Evolutionary conservation across 768 basidiomycete genomes (phyloP).

Genomic region (Multifurca ochricompacta): DNA sequence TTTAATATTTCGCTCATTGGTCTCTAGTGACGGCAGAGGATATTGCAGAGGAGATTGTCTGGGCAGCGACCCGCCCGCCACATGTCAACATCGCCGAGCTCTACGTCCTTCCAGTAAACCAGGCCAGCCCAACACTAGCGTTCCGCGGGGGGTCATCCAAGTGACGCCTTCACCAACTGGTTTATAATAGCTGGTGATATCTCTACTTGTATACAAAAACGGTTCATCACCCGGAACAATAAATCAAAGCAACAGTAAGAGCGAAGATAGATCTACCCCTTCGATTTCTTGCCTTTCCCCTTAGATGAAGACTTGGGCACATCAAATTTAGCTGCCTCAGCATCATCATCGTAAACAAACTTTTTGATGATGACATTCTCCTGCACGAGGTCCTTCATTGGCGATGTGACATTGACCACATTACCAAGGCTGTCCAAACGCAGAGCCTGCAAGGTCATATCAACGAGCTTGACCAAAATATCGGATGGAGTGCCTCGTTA

Average conservation of each 20-base stretch:
- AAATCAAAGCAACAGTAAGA: constrained; percentile 19
- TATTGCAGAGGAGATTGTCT: constrained; percentile 96
- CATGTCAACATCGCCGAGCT: constrained; percentile 89
- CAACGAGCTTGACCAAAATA: background rate
- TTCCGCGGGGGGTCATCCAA: constrained; percentile 35
- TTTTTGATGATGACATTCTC: constrained; percentile 71
- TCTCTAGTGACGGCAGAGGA: constrained; percentile 68
- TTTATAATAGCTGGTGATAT: constrained; percentile 3
- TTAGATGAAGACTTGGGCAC: constrained; percentile 23
- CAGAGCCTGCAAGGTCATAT: constrained; percentile 36
- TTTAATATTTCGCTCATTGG: background rate
- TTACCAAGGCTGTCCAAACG: constrained; percentile 69
- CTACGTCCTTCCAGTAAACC: constrained; percentile 70
- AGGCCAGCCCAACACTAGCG: constrained; percentile 59
- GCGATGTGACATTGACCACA: constrained; percentile 46
- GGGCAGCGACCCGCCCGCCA: constrained; percentile 85
- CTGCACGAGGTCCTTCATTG: constrained; percentile 46
- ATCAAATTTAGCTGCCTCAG: constrained; percentile 27
- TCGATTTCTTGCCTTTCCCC: constrained; percentile 49
- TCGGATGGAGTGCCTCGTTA: constrained; percentile 24
- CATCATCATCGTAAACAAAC: constrained; percentile 72
- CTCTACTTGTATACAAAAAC: constrained; percentile 1
- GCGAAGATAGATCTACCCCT: constrained; percentile 28
- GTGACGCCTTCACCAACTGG: constrained; percentile 20
- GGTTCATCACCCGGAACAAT: background rate